Evolutionary conservation across 2,329 filamentous ascomycete species (phyloP).

Genomic region (Phaeosphaeria sp.): DNA sequence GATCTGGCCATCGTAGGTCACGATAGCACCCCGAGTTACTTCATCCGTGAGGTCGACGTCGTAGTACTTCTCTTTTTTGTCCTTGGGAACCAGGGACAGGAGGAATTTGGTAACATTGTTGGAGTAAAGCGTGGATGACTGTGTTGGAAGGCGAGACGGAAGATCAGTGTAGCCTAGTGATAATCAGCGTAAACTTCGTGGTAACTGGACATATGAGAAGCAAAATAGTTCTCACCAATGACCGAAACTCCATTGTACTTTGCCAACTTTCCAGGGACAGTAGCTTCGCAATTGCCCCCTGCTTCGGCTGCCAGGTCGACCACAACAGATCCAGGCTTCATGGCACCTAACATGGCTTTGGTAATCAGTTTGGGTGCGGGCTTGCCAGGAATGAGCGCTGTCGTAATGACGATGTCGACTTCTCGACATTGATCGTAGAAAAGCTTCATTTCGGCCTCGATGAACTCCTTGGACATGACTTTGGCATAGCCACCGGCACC

Average conservation of each 20-base stretch:
- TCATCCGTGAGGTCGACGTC: slow-evolving; percentile 83
- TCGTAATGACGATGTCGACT: slow-evolving; percentile 92
- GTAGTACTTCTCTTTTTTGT: slow-evolving; percentile 79
- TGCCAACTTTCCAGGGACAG: slow-evolving; percentile 73
- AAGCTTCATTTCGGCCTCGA: slow-evolving; percentile 90
- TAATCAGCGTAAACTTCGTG: not conserved
- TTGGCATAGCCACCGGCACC: slow-evolving; percentile 89
- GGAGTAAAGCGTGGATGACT: slow-evolving; percentile 88
- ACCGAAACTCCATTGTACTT: slow-evolving; percentile 81
- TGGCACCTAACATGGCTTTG: slow-evolving; percentile 78
- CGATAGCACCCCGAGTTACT: slow-evolving; percentile 84
- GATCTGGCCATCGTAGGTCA: slow-evolving; percentile 78
- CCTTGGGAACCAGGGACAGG: slow-evolving; percentile 78
- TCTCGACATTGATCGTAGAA: slow-evolving; percentile 88
- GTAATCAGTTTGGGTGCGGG: slow-evolving; percentile 86
- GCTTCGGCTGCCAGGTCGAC: slow-evolving; percentile 89
- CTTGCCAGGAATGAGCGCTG: slow-evolving; percentile 85
- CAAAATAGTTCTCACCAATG: slow-evolving; percentile 66
- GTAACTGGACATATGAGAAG: not conserved
- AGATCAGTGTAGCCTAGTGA: slow-evolving; percentile 76
- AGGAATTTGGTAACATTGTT: slow-evolving; percentile 94
- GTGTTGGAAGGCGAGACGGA: slow-evolving; percentile 83
- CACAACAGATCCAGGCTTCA: slow-evolving; percentile 89
- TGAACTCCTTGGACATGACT: slow-evolving; percentile 93
- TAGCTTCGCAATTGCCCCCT: slow-evolving; percentile 87